These are phyloP conservation scores for Albizia julibrissin DNA, from an alignment of 306 rosid species.

Conservation along the genomic window DNA sequence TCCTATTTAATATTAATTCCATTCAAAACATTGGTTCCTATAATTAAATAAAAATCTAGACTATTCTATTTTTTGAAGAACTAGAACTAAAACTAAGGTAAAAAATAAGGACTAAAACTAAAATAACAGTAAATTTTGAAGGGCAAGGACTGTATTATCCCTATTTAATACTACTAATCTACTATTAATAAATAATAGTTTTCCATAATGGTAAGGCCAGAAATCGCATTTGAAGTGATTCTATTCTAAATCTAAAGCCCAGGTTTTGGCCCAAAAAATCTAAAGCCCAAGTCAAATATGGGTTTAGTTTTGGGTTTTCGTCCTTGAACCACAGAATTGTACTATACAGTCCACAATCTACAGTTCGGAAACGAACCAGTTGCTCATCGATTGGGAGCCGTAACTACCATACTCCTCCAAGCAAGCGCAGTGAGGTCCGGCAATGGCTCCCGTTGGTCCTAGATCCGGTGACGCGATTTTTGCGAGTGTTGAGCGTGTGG, in stretches of 20 bases:
- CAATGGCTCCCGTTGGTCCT: conserved; percentile 85
- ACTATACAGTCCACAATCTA: background rate
- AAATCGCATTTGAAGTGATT: too few species aligned
- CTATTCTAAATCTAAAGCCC: background rate
- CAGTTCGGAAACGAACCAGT: background rate
- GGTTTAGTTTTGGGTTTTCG: background rate
- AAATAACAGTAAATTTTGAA: too few species aligned
- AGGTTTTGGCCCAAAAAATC: background rate
- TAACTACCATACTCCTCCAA: background rate
- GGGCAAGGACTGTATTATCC: too few species aligned
- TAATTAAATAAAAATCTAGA: too few species aligned
- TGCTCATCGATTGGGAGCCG: background rate
- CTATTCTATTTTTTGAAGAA: too few species aligned
- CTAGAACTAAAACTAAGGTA: too few species aligned
- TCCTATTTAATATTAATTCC: too few species aligned
- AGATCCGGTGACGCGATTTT: conserved; percentile 97
- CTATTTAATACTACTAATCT: too few species aligned
- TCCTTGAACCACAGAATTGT: background rate
- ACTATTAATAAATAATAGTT: too few species aligned
- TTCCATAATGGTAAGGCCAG: too few species aligned
- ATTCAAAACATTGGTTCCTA: too few species aligned
- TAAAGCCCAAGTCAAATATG: background rate
- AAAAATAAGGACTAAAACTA: too few species aligned
- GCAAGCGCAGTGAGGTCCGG: conserved; percentile 34
- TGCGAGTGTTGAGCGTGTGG: conserved; percentile 89